Conservation (phyloP, 164 flowering plant species). For the Magnolia changhungtana region DNA sequence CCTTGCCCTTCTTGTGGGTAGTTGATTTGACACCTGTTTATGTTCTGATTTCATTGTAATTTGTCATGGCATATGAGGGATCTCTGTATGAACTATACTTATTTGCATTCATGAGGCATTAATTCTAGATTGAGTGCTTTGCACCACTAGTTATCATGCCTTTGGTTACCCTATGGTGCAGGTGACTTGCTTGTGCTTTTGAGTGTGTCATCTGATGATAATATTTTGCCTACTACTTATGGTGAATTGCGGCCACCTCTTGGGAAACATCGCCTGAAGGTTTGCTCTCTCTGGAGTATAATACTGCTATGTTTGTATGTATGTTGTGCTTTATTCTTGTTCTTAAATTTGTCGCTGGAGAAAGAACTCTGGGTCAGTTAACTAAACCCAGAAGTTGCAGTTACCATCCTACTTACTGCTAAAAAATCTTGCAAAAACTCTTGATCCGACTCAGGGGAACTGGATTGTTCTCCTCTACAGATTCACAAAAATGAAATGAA, state of each 20-base stretch:
- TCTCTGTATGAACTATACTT: not conserved
- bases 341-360: not conserved
- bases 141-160: not conserved
- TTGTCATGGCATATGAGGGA: not conserved
- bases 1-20: not conserved
- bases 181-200: slow-evolving; percentile 78
- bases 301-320: not conserved
- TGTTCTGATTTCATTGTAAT: not conserved
- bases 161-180: slow-evolving; percentile 26
- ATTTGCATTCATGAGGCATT: not conserved
- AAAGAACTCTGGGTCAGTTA: not conserved
- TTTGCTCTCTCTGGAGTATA: slow-evolving; percentile 7
- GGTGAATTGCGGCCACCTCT: slow-evolving; percentile 92
- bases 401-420: too few species aligned
- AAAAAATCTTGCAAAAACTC: too few species aligned
- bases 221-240: slow-evolving; percentile 72
- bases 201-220: slow-evolving; percentile 68
- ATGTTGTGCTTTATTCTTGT: not conserved
- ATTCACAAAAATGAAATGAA: too few species aligned
- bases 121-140: not conserved
- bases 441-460: too few species aligned
- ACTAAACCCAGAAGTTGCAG: too few species aligned
- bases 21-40: not conserved
- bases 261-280: slow-evolving; percentile 94
- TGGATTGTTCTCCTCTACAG: too few species aligned